Evolutionary conservation across 2,329 filamentous ascomycete species (phyloP).

Genomic region (Penicillium rolfsii): DNA sequence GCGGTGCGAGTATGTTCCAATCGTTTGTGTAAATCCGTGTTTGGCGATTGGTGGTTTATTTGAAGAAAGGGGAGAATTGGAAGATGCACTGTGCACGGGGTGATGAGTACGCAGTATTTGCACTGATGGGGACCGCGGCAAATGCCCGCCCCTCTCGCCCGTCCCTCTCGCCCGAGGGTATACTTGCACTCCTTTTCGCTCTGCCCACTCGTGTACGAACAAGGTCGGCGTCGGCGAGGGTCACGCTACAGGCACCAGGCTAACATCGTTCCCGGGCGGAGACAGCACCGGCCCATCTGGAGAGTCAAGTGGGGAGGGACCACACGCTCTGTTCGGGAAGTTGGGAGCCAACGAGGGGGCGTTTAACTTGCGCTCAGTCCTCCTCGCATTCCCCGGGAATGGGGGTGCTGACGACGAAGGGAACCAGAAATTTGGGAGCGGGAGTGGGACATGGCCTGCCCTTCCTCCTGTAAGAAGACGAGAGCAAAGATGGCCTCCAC

Average conservation of each 20-base stretch:
- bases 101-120: neutral
- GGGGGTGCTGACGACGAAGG: neutral
- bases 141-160: neutral
- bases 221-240: neutral
- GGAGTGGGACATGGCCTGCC: neutral
- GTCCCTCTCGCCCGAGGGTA: neutral
- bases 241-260: conserved; percentile 4
- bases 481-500: neutral
- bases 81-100: neutral
- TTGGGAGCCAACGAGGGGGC: conserved; percentile 7
- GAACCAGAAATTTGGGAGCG: conserved; percentile 2
- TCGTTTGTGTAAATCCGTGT: conserved; percentile 20
- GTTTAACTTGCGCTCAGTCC: conserved; percentile 16
- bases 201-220: neutral
- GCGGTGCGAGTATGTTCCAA: neutral
- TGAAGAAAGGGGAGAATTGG: neutral
- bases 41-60: conserved; percentile 19
- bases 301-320: neutral
- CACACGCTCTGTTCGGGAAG: neutral
- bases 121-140: neutral
- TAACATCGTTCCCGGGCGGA: conserved; percentile 6
- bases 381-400: conserved; percentile 8
- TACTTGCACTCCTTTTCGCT: neutral
- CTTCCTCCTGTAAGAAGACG: neutral
- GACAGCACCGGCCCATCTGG: neutral